Base-by-base conservation (phyloP, 225 moss, liverwort and hornwort species). In the Physcomitrellopsis africana region DNA sequence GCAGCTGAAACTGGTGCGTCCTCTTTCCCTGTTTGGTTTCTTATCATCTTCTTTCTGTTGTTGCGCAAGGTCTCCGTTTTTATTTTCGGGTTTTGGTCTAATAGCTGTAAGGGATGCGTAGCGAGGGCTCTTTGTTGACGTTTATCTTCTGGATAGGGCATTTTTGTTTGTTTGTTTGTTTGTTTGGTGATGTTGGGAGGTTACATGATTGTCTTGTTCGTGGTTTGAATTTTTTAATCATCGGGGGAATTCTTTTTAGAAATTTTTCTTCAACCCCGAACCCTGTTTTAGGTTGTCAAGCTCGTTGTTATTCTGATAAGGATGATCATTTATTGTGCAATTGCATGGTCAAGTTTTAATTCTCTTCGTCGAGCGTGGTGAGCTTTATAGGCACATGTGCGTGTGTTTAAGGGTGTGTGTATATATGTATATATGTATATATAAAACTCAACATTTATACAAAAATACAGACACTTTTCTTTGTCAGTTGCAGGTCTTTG, bases 1-100 rank as follows among this genome's bases (percentile, higher is more conserved):
- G 83, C 95, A 99, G 77, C 95, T 99, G 42, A 99, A 99, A 83
- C 80, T 99, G 78, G 91, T 89, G 63, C 69, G 81, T 76, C 12
- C 45, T 13, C 41, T 11, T 9, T 19, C 32, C 32, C 7, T 37
- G 24, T 37, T 37, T 37, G 32, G 18, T n/a, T 19, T 44, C 60
- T 24, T 72, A 55, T 65, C 9, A 5, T 8, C 37, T 72, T 65
- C n/a, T 54, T 22, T 14, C 72, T 64, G 49, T 76, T 69, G 58
- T 78, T 47, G 48, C 47, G 51, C 11, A 15, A 1, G 49, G 41
- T 61, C 72, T 65, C 73, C 77, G 77, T 80, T 83, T 43, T 1
- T 13, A 10, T 54, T n/a, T 45, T 7, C 3, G 32, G 32, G 1
- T 37, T 37, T 7, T 37, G 32, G 32, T 37, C 7, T 4, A 1